These are phyloP conservation scores for Dryas alaskensis DNA, from an alignment of 306 rosid species.

Conservation along the genomic window DNA sequence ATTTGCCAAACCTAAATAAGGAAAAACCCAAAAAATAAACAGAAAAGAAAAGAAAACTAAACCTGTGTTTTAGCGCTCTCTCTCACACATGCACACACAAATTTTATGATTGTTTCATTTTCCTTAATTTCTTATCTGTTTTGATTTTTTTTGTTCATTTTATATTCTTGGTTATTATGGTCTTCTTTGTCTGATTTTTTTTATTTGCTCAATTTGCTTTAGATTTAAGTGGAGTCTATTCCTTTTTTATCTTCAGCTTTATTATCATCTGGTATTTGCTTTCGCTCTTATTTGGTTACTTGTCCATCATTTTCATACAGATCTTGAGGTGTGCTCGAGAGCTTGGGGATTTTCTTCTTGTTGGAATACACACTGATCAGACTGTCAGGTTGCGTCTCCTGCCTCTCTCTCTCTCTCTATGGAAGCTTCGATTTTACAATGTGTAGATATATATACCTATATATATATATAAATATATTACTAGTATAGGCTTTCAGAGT, in stretches of 20 bases:
- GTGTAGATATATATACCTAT: background rate
- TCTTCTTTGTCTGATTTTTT: background rate
- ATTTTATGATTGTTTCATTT: background rate
- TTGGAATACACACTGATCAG: constrained; percentile 94
- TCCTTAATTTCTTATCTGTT: no score
- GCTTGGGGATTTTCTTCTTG: constrained; percentile 95
- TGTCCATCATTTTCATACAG: constrained; percentile 37
- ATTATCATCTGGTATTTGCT: background rate
- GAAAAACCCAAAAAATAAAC: background rate
- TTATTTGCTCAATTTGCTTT: background rate
- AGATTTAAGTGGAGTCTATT: background rate
- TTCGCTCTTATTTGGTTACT: background rate
- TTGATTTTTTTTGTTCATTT: background rate
- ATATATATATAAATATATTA: background rate
- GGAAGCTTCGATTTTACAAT: background rate
- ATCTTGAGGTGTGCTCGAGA: constrained; percentile 83
- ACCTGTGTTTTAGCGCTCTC: background rate
- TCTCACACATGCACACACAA: background rate
- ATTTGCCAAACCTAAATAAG: background rate
- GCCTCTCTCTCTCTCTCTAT: background rate
- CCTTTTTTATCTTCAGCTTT: background rate
- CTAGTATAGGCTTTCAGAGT: background rate
- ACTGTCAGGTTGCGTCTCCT: constrained; percentile 64
- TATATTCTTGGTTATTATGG: background rate
- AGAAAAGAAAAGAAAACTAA: background rate